Conservation (phyloP, 768 basidiomycete genomes). For the Gelatoporia subvermispora region DNA sequence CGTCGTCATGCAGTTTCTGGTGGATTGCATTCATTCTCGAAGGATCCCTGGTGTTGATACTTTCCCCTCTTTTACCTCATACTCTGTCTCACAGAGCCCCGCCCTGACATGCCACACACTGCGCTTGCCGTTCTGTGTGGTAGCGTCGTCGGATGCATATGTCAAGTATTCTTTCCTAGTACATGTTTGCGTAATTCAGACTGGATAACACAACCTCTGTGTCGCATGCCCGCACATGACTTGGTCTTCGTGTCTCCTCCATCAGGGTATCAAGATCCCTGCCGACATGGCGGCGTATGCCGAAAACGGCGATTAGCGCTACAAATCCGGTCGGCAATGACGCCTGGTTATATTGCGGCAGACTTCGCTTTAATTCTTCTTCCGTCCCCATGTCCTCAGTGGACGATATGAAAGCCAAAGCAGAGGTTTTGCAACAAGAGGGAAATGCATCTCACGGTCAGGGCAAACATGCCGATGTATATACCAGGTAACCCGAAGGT, state of each 20-base stretch:
- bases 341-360: too few species aligned
- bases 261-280: too few species aligned
- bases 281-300: too few species aligned
- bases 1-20: neutral
- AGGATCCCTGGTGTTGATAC: constrained; percentile 16
- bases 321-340: too few species aligned
- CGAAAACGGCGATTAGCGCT: too few species aligned
- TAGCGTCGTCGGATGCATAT: too few species aligned
- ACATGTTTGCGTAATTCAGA: too few species aligned
- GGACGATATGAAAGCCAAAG: neutral
- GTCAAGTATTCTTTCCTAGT: too few species aligned
- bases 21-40: constrained; percentile 3
- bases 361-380: too few species aligned
- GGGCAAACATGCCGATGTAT: constrained; percentile 30
- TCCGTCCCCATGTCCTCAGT: too few species aligned
- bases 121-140: too few species aligned
- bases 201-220: neutral
- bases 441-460: constrained; percentile 36
- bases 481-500: constrained; percentile 37
- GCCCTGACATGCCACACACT: neutral
- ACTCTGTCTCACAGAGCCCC: neutral
- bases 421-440: constrained; percentile 30
- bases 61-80: constrained; percentile 8
- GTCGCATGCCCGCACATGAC: neutral
- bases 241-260: too few species aligned